Percentiles rank a stretch among this genome's conserved stretches.
These are phyloP conservation scores for Vachellia pachyceras DNA, from an alignment of 306 rosid genomes.

Conservation along the genomic window DNA sequence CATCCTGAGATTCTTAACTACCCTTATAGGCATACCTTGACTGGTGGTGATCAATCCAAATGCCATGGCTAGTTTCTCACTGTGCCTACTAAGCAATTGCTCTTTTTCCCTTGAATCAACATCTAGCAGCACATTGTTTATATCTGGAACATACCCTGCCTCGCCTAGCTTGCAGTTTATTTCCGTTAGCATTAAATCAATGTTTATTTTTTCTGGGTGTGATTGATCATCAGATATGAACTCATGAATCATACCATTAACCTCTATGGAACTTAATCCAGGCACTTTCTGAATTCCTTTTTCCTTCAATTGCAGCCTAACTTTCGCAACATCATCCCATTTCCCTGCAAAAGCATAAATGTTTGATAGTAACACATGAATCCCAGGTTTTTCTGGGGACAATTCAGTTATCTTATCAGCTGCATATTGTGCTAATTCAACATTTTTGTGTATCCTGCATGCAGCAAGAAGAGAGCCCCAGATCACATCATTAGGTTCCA, in stretches of 20 bases:
- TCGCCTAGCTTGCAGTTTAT: conserved; percentile 58
- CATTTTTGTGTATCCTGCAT: conserved; percentile 66
- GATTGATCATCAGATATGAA: conserved; percentile 72
- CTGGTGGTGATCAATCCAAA: conserved; percentile 66
- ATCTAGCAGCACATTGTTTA: conserved; percentile 72
- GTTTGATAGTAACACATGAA: conserved; percentile 73
- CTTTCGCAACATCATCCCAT: conserved; percentile 84
- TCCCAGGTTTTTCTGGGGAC: conserved; percentile 59
- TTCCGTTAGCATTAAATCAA: conserved; percentile 66
- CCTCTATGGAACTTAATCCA: conserved; percentile 69
- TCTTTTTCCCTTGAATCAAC: conserved; percentile 71
- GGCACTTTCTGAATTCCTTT: conserved; percentile 66
- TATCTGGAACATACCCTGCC: conserved; percentile 76
- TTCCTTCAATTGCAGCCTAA: conserved; percentile 74
- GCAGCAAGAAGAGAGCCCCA: conserved; percentile 86
- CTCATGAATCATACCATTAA: conserved; percentile 69
- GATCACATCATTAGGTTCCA: conserved; percentile 72
- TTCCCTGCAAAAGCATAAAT: conserved; percentile 77
- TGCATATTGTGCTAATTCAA: conserved; percentile 63
- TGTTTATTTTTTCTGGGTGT: conserved; percentile 46
- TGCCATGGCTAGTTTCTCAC: conserved; percentile 85
- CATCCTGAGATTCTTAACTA: conserved; percentile 76
- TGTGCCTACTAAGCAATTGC: conserved; percentile 67
- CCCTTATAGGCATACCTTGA: conserved; percentile 58
- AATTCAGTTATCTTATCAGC: conserved; percentile 56